Base-by-base conservation (phyloP, 2,329 filamentous ascomycete genomes). In the Leptographium procerum region DNA sequence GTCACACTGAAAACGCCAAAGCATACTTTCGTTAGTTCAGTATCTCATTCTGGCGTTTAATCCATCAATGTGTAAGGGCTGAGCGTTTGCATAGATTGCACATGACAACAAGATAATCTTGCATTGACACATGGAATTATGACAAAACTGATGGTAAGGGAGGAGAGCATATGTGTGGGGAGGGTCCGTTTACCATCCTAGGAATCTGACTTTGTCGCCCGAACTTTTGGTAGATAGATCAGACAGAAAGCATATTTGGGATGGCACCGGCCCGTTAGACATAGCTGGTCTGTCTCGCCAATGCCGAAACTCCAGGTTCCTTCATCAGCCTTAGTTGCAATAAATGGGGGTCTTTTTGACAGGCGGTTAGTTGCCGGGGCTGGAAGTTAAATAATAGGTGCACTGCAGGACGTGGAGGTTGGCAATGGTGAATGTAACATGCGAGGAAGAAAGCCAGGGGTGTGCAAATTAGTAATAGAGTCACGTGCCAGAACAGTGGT, bases 171-270 rank as follows among this genome's bases (percentile, higher is more conserved):
- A n/a, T n/a, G n/a, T n/a, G n/a, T n/a, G n/a, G n/a, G n/a, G n/a
- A n/a, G n/a, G n/a, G n/a, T n/a, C n/a, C n/a, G n/a, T 84, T 74
- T 79, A 96, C 92, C 91, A 96, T 71, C 90, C 91, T 55, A 97
- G 73, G 70, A 97, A 95, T 61, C 92, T 86, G 61, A 96, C 86
- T 73, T 97, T 97, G n/a, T 84, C 81, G 47, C 82, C 81, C 16
- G 74, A 63, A n/a, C 73, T 67, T 54, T 75, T 74, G 55, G 68
- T 67, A 4, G 79, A 73, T 16, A 91, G 72, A 59, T 80, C 75
- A 16, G 81, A 82, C 57, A 92, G 76, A 60, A 90, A 83, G 60
- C 85, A 83, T 47, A 85, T 75, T 60, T 73, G 76, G 26, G 85
- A 86, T 8, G 89, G 81, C 34, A 82, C 73, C 31, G 88, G 87